Percentiles rank a stretch among this genome's conserved stretches.
Evolutionary conservation across 495 filamentous ascomycete species (phyloP).

Genomic region (Platismatia glauca): DNA sequence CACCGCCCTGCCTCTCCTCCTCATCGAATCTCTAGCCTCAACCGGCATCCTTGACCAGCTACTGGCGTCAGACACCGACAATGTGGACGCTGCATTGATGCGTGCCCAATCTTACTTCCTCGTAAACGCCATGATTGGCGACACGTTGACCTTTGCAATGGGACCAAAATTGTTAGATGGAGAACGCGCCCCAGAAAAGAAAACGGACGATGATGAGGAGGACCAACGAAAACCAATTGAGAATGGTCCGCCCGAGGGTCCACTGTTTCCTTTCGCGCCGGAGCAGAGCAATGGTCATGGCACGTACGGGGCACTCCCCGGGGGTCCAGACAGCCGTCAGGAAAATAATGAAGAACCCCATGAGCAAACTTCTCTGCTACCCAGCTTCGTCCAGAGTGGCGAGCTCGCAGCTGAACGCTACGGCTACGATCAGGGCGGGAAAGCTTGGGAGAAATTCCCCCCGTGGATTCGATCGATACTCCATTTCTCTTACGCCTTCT

Average conservation of each 20-base stretch:
- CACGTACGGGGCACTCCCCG: conserved; percentile 18
- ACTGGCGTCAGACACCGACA: conserved; percentile 42
- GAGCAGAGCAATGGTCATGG: conserved; percentile 23
- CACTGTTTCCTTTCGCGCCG: conserved; percentile 1
- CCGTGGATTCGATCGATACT: conserved; percentile 31
- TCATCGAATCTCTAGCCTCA: conserved; percentile 54
- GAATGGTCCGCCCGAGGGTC: conserved; percentile 18
- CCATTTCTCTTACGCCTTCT: conserved; percentile 41
- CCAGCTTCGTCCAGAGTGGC: conserved; percentile 26
- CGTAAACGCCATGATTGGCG: conserved; percentile 52
- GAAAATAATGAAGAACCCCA: conserved; percentile 27
- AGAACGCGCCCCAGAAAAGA: conserved; percentile 32
- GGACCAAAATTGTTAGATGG: conserved; percentile 51
- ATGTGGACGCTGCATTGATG: conserved; percentile 42
- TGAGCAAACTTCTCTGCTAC: conserved; percentile 45
- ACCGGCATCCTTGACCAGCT: conserved; percentile 54
- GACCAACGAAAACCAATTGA: conserved; percentile 23
- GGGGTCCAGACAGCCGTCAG: conserved; percentile 21
- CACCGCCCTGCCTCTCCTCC: conserved; percentile 58
- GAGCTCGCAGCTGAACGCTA: conserved; percentile 22
- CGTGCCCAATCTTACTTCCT: conserved; percentile 67
- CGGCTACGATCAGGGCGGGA: conserved; percentile 25
- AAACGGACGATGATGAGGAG: conserved; percentile 23
- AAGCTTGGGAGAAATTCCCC: conserved; percentile 35
- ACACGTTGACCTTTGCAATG: conserved; percentile 55